phyloP scores from a whole-genome alignment of 192 early-diverging fungal species.

The Entomortierella parvispora region DNA sequence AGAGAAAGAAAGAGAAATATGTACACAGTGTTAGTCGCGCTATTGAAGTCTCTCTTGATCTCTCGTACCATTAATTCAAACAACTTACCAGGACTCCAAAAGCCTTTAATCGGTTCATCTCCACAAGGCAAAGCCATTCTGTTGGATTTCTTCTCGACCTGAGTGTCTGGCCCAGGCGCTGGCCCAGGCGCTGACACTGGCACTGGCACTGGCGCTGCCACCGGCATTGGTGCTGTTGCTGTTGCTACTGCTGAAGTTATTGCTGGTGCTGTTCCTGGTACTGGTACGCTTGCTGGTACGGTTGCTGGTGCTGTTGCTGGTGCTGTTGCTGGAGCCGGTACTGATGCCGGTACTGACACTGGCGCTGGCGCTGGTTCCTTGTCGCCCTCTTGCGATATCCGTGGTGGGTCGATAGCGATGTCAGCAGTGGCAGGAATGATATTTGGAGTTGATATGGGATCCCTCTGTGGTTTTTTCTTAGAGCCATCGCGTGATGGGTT shows the following conservation, averaged over 20 bases:
- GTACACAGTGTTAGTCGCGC: not conserved
- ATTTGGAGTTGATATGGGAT: not conserved
- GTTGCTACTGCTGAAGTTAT: not conserved
- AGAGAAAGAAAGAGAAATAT: not conserved
- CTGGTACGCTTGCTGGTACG: not conserved
- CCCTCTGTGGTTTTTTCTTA: slow-evolving; percentile 17
- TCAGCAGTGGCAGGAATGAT: not conserved
- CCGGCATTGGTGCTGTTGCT: not conserved
- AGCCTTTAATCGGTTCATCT: slow-evolving; percentile 43
- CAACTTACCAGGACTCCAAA: slow-evolving; percentile 54
- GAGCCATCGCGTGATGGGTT: slow-evolving; percentile 24
- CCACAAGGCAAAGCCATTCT: slow-evolving; percentile 48
- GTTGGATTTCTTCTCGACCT: not conserved
- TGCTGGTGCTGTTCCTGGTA: not conserved
- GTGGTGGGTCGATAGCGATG: not conserved
- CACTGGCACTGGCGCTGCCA: not conserved
- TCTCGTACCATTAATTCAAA: too few relatives aligned
- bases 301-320: not conserved
- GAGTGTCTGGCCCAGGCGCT: too few relatives aligned
- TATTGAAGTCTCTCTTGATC: too few relatives aligned
- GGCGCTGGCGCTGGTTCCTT: not conserved
- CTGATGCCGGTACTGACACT: too few relatives aligned
- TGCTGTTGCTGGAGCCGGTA: not conserved
- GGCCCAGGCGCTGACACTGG: not conserved
- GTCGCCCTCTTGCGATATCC: not conserved